Percentiles rank a stretch among this genome's conserved stretches.
Evolutionary conservation across 495 filamentous ascomycete species (phyloP).

Genomic region (Staphylotrichum tortipilum): DNA sequence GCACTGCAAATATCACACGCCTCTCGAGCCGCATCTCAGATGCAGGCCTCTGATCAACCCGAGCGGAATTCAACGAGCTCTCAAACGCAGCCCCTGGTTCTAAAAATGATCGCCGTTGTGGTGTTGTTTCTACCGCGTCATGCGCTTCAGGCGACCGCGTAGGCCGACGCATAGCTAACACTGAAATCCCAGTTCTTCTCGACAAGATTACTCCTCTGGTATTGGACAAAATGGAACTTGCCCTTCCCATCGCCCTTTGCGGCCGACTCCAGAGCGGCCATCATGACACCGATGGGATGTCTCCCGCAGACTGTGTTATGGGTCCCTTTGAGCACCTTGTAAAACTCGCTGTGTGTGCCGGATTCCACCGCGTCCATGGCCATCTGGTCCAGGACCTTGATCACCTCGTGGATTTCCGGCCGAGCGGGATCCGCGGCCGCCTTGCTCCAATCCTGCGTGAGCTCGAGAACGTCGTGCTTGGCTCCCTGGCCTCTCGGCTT

Average conservation of each 20-base stretch:
- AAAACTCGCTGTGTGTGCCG: constrained; percentile 60
- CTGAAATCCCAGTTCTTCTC: constrained; percentile 66
- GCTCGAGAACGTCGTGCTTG: constrained; percentile 36
- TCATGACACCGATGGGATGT: constrained; percentile 90
- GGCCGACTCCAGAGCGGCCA: constrained; percentile 72
- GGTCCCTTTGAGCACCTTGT: constrained; percentile 58
- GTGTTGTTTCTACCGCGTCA: not conserved
- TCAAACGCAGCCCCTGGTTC: not conserved
- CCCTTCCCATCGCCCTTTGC: constrained; percentile 38
- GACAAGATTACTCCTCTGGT: constrained; percentile 83
- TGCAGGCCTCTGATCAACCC: too few relatives aligned
- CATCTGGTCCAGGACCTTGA: constrained; percentile 67
- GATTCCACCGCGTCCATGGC: constrained; percentile 77
- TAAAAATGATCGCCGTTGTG: not conserved
- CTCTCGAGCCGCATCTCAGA: too few relatives aligned
- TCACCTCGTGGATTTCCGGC: constrained; percentile 75
- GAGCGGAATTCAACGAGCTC: too few relatives aligned
- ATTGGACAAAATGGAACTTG: constrained; percentile 76
- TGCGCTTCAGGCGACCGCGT: constrained; percentile 47
- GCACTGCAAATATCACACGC: too few relatives aligned
- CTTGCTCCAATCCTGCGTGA: constrained; percentile 40
- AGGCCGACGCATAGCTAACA: constrained; percentile 88
- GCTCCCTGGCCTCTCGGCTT: constrained; percentile 46
- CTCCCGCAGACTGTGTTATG: constrained; percentile 91
- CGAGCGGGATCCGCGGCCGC: constrained; percentile 14